Percentiles rank a stretch among this genome's conserved stretches.
Conservation (phyloP, 306 rosid species). For the Medicago ruthenica region DNA sequence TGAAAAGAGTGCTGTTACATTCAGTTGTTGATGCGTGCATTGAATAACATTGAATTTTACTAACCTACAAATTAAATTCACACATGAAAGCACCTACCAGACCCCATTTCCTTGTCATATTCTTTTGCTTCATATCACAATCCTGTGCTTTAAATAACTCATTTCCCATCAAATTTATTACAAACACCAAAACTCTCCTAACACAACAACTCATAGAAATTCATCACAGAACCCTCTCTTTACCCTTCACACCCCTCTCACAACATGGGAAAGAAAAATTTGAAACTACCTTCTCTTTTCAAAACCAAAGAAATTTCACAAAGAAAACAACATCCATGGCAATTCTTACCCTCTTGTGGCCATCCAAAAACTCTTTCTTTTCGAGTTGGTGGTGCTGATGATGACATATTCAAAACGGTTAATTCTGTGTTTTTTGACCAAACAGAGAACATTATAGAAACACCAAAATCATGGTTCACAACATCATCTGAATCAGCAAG, state of each 20-base stretch:
- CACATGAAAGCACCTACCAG: slow-evolving; percentile 57
- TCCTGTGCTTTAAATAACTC: slow-evolving; percentile 52
- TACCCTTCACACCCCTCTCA: background rate
- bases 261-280: slow-evolving; percentile 66
- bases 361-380: slow-evolving; percentile 69
- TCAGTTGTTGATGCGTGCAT: slow-evolving; percentile 55
- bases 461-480: slow-evolving; percentile 74
- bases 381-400: slow-evolving; percentile 36
- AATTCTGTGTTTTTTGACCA: slow-evolving; percentile 71
- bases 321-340: slow-evolving; percentile 52
- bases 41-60: slow-evolving; percentile 65
- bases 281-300: slow-evolving; percentile 55
- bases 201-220: slow-evolving; percentile 17
- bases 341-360: slow-evolving; percentile 56
- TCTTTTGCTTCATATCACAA: slow-evolving; percentile 5
- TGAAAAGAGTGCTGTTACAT: slow-evolving; percentile 45
- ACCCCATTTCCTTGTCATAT: slow-evolving; percentile 50
- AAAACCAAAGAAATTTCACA: slow-evolving; percentile 39
- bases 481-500: slow-evolving; percentile 69
- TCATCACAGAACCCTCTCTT: background rate
- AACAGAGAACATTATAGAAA: slow-evolving; percentile 37
- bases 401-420: slow-evolving; percentile 63
- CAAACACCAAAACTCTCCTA: slow-evolving; percentile 30
- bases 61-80: slow-evolving; percentile 60
- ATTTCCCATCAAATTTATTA: slow-evolving; percentile 49